Base-by-base conservation (phyloP, 2,329 filamentous ascomycete genomes). In the Talaromyces sp. region DNA sequence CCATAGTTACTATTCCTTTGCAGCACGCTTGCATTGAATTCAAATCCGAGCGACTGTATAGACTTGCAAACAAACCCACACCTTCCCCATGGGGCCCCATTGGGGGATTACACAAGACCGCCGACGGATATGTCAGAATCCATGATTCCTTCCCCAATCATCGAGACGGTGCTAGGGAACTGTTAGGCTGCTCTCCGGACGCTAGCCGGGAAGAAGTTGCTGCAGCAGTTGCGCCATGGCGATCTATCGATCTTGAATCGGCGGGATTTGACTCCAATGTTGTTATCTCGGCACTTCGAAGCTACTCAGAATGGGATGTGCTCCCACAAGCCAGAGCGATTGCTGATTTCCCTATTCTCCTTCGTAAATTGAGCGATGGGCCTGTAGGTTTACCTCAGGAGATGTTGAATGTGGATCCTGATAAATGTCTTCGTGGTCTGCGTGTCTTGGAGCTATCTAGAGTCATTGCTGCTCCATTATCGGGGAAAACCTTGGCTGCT, bases 71-170 rank as follows among this genome's bases (percentile, higher is more conserved):
- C 2, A 65, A 70, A n/a, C 65, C 70, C 1, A 31, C 68, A 0
- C 63, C 67, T 0, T 68, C 72, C 0, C 53, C 69, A 0, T 78
- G 74, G 69, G 76, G 75, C 0, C 67, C 73, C 0, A 74, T 84
- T 2, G 80, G 81, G 2, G 82, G 81, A 0, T 63, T 84, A 0
- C 77, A 85, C 63, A 72, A 71, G 54, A 77, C 81, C 0, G 66
- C 67, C 0, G 81, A 57, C 41, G 46, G 81, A 1, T 71, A 80
- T 52, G 76, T 85, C 2, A 75, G 81, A 2, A 76, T 84, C 46
- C 82, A 85, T 60, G 82, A 84, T 56, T 66, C 66, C 0, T 84
- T 84, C 57, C 73, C 76, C 0, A 76, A 83, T 53, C 82, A 85
- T 59, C 73, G 75, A 0, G 43, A 46, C 3, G 25, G 15, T 13